Evolutionary conservation across 1,284 basidiomycete species (phyloP).

Genomic region (Ganoderma boninense): DNA sequence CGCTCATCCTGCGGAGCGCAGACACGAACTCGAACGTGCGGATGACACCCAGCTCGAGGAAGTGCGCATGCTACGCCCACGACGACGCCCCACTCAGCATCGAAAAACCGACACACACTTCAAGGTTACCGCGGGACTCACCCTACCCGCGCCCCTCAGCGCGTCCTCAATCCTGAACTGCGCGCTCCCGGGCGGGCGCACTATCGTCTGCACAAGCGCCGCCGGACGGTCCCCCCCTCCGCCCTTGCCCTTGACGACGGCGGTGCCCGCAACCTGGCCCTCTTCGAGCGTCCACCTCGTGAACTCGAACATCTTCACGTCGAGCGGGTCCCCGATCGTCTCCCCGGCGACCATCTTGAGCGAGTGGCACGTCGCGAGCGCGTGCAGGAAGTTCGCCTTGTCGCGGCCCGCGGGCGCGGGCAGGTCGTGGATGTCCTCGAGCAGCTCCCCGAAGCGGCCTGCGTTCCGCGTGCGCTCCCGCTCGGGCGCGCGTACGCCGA

Average conservation of each 20-base stretch:
- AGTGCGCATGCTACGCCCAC: conserved; percentile 82
- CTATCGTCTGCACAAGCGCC: conserved; percentile 95
- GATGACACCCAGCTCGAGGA: conserved; percentile 96
- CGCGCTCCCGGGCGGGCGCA: conserved; percentile 92
- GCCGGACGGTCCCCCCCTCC: conserved; percentile 81
- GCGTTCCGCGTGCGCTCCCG: too few relatives aligned
- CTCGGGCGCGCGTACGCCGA: conserved; percentile 89
- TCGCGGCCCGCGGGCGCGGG: conserved; percentile 54
- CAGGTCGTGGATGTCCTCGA: conserved; percentile 89
- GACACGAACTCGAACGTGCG: conserved; percentile 98
- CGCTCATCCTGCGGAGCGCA: conserved; percentile 93
- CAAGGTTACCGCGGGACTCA: conserved; percentile 42
- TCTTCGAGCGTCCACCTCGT: conserved; percentile 98
- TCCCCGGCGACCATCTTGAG: conserved; percentile 93
- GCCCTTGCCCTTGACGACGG: conserved; percentile 71
- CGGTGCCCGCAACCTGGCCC: conserved; percentile 76
- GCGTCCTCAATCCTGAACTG: conserved; percentile 94
- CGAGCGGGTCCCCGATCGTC: conserved; percentile 94
- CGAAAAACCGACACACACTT: neutral
- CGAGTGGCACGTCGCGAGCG: conserved; percentile 96
- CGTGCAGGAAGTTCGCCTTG: conserved; percentile 90
- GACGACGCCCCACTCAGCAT: conserved; percentile 11
- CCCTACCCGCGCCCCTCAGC: conserved; percentile 81
- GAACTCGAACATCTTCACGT: conserved; percentile 98
- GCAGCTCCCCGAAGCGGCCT: conserved; percentile 90